Conservation (phyloP, 805 yeast genomes). For the Candida multigemmis region DNA sequence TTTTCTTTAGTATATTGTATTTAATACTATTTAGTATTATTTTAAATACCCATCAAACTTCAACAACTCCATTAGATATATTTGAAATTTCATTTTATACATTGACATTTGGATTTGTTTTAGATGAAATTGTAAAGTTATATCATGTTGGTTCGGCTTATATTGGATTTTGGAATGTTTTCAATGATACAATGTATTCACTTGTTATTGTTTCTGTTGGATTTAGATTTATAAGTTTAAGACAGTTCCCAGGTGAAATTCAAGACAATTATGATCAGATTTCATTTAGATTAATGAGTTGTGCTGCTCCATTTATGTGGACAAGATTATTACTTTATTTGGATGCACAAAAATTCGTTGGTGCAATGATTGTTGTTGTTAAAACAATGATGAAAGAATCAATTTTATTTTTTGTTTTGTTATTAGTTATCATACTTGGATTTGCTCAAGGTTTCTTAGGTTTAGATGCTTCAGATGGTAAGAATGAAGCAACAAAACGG, state of each 20-base stretch:
- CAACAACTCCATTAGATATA: constrained; percentile 19
- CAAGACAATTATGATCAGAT: constrained; percentile 38
- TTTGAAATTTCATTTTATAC: constrained; percentile 52
- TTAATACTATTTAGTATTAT: constrained; percentile 53
- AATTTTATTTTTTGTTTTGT: constrained; percentile 67
- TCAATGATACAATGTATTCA: constrained; percentile 62
- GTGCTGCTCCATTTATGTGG: constrained; percentile 87
- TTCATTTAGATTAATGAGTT: constrained; percentile 62
- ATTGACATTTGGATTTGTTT: constrained; percentile 56
- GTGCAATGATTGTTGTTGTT: constrained; percentile 79
- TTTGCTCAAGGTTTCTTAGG: constrained; percentile 85
- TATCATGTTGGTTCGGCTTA: constrained; percentile 71
- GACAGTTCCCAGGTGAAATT: constrained; percentile 8
- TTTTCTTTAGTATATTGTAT: constrained; percentile 56
- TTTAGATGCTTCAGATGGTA: constrained; percentile 81
- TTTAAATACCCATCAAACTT: constrained; percentile 47
- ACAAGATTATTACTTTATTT: constrained; percentile 63
- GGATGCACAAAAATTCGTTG: constrained; percentile 76
- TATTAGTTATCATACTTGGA: constrained; percentile 64
- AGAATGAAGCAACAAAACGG: constrained; percentile 59
- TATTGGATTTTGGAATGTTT: constrained; percentile 69
- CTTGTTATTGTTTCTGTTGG: constrained; percentile 44
- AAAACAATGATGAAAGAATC: constrained; percentile 86
- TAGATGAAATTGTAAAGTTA: constrained; percentile 62
- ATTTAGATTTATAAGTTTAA: constrained; percentile 40